These are phyloP conservation scores for Penicillium bialowiezense DNA, from an alignment of 495 filamentous ascomycete species.

Conservation along the genomic window DNA sequence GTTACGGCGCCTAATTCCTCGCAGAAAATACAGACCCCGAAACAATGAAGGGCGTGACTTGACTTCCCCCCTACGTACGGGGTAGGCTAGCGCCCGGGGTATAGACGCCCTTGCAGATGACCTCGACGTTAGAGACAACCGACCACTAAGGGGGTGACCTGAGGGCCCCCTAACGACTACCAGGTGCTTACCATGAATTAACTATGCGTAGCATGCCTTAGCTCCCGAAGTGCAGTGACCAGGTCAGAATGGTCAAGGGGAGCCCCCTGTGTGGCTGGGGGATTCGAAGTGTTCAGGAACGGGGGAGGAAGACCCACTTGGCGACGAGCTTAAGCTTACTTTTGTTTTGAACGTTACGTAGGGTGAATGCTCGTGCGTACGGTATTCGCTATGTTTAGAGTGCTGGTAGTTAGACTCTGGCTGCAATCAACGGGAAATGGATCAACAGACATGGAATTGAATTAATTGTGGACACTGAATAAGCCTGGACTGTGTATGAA, in stretches of 20 bases:
- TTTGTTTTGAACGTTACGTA: neutral
- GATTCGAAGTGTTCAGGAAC: conserved; percentile 4
- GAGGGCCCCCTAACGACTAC: neutral
- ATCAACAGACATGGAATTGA: neutral
- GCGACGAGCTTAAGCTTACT: conserved; percentile 6
- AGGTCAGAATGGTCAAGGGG: neutral
- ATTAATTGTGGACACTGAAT: neutral
- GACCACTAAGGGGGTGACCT: neutral
- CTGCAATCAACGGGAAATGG: neutral
- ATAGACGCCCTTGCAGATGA: conserved; percentile 17
- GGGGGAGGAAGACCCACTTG: conserved; percentile 6
- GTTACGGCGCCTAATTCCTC: conserved; percentile 18
- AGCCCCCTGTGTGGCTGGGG: conserved; percentile 9
- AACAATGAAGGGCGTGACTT: conserved; percentile 24
- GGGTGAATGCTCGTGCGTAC: neutral
- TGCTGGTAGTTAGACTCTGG: neutral
- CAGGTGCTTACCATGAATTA: neutral
- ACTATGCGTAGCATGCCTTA: conserved; percentile 17
- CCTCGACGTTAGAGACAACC: conserved; percentile 11
- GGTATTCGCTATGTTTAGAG: neutral
- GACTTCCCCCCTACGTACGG: conserved; percentile 8
- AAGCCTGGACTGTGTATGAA: neutral
- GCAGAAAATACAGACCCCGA: conserved; percentile 11
- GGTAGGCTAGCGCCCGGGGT: conserved; percentile 1
- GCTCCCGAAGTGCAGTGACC: conserved; percentile 3